A percentile compares a stretch with the other conserved stretches of the same genome.
phyloP scores from a whole-genome alignment of 306 rosid species.

The Begonia fuchsioides region DNA sequence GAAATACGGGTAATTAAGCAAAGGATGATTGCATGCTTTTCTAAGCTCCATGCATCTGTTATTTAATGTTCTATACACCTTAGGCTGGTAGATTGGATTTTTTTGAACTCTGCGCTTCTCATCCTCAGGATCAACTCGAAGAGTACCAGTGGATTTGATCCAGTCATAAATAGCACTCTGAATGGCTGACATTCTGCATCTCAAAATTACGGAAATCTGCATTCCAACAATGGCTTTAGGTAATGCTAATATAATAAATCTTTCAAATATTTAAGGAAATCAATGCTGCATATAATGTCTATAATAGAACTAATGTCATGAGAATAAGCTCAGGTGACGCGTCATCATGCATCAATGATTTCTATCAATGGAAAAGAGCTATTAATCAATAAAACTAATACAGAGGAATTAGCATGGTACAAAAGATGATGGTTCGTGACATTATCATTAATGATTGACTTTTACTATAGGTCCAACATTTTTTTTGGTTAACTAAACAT shows the following conservation, averaged over 20 bases:
- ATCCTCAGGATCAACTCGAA: conserved; percentile 91
- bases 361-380: too few species aligned
- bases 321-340: too few species aligned
- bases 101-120: conserved; percentile 56
- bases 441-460: too few species aligned
- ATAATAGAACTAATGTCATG: too few species aligned
- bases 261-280: too few species aligned
- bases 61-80: conserved; percentile 70
- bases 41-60: conserved; percentile 98
- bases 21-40: conserved; percentile 91
- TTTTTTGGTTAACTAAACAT: too few species aligned
- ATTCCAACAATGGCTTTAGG: conserved; percentile 24
- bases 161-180: conserved; percentile 96
- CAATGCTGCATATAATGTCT: too few species aligned
- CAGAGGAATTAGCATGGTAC: too few species aligned
- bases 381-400: too few species aligned
- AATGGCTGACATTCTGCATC: conserved; percentile 81
- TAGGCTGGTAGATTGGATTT: conserved; percentile 56
- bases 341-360: too few species aligned
- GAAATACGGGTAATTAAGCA: conserved; percentile 71
- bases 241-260: conserved; percentile 10
- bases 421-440: too few species aligned
- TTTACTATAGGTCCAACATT: too few species aligned
- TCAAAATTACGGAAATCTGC: conserved; percentile 75
- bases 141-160: conserved; percentile 91